Evolutionary conservation across 78 protist species (phyloP).

Genomic region (Kipferlia bialata): DNA sequence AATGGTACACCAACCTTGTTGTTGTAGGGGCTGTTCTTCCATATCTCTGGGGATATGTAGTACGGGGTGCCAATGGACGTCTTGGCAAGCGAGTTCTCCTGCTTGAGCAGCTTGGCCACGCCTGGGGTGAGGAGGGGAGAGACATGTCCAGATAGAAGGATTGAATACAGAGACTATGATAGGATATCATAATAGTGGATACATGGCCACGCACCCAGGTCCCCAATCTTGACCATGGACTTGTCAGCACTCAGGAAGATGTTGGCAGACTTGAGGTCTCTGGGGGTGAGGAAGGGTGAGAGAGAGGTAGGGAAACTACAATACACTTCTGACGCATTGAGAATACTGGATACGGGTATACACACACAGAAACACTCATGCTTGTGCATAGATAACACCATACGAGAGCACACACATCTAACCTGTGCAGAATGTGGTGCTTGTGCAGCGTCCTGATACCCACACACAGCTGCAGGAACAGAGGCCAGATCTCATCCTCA

Average conservation of each 20-base stretch:
- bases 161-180: too few relatives aligned
- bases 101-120: conserved; percentile 20
- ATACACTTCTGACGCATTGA: too few relatives aligned
- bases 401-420: too few relatives aligned
- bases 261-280: conserved; percentile 70
- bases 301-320: too few relatives aligned
- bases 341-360: too few relatives aligned
- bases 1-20: too few relatives aligned
- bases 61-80: conserved; percentile 48
- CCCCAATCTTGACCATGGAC: conserved; percentile 51
- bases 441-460: conserved; percentile 50
- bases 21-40: conserved; percentile 46
- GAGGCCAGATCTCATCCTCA: conserved; percentile 45
- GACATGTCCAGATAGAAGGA: too few relatives aligned
- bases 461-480: conserved; percentile 44
- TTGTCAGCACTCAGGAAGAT: conserved; percentile 37
- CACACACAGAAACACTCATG: too few relatives aligned
- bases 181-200: too few relatives aligned
- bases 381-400: too few relatives aligned
- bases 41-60: conserved; percentile 60
- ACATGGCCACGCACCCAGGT: conserved; percentile 31
- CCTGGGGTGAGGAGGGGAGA: too few relatives aligned
- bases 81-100: background rate
- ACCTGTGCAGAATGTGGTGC: conserved; percentile 46
- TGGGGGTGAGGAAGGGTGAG: too few relatives aligned